Evolutionary conservation across 306 rosid species (phyloP), one percentile per base, ranked within the genome.

Genomic region (Leucaena leucocephala): DNA sequence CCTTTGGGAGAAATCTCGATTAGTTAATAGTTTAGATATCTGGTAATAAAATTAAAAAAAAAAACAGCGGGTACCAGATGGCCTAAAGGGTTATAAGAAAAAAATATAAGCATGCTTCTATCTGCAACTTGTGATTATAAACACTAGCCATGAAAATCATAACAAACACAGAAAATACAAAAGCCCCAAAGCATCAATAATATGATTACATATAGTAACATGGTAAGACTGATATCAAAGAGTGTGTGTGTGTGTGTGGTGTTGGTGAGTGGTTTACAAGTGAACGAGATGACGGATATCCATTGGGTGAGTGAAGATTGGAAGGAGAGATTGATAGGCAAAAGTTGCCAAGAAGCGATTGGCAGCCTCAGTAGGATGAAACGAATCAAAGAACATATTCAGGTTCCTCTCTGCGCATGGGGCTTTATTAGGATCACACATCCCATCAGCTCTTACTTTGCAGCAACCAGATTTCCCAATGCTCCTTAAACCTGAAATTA

Each of bases 331-430:
- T 8, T 35, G n/a, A 49, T 80, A 87, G 39, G 84, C 55, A 21
- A 17, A 9, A 3, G 2, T 8, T 45, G 89, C 86, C 17, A 1
- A 8, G 38, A 78, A 3, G 46, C 14, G 5, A 57, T 88, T 85
- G 21, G 17, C 10, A 4, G 34, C 2, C 71, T 88, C 87, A 7
- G 79, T 16, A 0, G 91, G 84, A 88, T 88, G 91, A 81, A 71
- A 78, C 44, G n/a, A 72, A 77, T 88, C 91, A 63, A 78, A 88
- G 68, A 83, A 88, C 12, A 43, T 5, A 36, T 39, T 13, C 0
- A 27, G 12, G 5, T n/a, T 36, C 74, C 91, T 83, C 0, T 42
- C 12, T 4, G 0, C 0, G 84, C 89, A 88, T 33, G 89, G 79
- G 34, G 76, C 7, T 71, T 55, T 4, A 22, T 65, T 15, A 16